phyloP scores from a whole-genome alignment of 768 basidiomycete species.

The Dictyophora rubrovolvata region DNA sequence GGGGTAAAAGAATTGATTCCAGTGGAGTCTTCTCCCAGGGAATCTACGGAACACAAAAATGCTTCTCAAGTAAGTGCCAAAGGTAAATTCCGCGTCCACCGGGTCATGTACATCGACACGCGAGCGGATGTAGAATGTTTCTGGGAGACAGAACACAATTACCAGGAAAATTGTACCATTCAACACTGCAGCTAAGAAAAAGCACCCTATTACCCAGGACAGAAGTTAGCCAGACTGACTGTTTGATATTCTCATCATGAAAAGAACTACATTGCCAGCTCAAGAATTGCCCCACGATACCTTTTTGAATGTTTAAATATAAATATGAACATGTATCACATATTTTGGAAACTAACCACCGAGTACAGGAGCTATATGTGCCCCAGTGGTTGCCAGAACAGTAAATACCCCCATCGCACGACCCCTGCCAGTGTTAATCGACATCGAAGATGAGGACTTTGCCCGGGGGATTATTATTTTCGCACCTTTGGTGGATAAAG shows the following conservation, averaged over 20 bases:
- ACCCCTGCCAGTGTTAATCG: slow-evolving; percentile 17
- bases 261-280: slow-evolving; percentile 25
- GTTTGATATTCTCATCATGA: too few species aligned
- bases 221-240: too few species aligned
- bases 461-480: too few species aligned
- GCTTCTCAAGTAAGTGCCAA: slow-evolving; percentile 13
- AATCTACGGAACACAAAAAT: slow-evolving; percentile 21
- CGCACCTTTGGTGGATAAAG: slow-evolving; percentile 23
- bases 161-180: slow-evolving; percentile 28
- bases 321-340: background rate
- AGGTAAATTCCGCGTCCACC: slow-evolving; percentile 10
- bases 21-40: slow-evolving; percentile 20
- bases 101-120: slow-evolving; percentile 9
- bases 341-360: slow-evolving; percentile 15
- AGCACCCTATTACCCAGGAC: slow-evolving; percentile 22
- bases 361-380: slow-evolving; percentile 31
- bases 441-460: background rate
- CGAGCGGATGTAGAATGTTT: slow-evolving; percentile 30
- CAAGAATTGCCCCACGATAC: slow-evolving; percentile 27
- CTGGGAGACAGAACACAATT: slow-evolving; percentile 30
- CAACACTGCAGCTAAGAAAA: slow-evolving; percentile 34
- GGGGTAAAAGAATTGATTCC: slow-evolving; percentile 21
- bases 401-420: slow-evolving; percentile 35
- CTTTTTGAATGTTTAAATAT: slow-evolving; percentile 20
- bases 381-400: slow-evolving; percentile 31